Conservation (phyloP, 169 alveolate species). For the Cyclospora cayetanensis region DNA sequence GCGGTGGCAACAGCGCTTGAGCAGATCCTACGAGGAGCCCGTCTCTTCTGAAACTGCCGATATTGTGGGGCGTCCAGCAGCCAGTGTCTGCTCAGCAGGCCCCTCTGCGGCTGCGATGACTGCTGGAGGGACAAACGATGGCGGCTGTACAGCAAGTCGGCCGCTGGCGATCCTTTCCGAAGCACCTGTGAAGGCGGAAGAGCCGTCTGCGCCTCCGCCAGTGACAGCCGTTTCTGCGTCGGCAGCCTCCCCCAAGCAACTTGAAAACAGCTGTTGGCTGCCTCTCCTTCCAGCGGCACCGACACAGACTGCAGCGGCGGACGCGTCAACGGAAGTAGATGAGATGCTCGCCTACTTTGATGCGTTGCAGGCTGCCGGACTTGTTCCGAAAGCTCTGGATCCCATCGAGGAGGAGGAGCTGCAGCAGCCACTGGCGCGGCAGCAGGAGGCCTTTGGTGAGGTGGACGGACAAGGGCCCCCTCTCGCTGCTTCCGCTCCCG, state of each 20-base stretch:
- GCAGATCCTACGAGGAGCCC: neutral
- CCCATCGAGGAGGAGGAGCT: neutral
- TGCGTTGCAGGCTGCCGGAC: slow-evolving; percentile 16
- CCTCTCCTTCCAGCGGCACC: neutral
- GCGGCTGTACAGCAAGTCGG: neutral
- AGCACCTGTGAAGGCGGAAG: neutral
- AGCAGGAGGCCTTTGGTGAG: slow-evolving; percentile 25
- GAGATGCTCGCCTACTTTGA: slow-evolving; percentile 38
- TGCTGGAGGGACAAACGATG: neutral
- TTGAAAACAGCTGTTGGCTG: neutral
- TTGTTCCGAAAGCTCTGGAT: neutral
- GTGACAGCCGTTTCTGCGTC: neutral
- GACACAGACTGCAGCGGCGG: neutral
- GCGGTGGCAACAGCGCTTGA: slow-evolving; percentile 25
- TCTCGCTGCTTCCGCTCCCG: neutral
- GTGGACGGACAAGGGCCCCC: neutral
- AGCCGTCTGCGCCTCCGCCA: neutral
- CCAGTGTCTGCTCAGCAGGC: neutral
- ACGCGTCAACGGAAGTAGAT: slow-evolving; percentile 13
- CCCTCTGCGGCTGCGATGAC: neutral
- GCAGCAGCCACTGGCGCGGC: slow-evolving; percentile 25
- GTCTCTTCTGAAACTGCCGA: neutral
- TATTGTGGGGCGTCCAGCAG: neutral
- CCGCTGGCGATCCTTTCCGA: neutral
- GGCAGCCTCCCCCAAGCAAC: neutral